Conservation (phyloP, 208 protist species). For the Trypanosomatidae sp. region DNA sequence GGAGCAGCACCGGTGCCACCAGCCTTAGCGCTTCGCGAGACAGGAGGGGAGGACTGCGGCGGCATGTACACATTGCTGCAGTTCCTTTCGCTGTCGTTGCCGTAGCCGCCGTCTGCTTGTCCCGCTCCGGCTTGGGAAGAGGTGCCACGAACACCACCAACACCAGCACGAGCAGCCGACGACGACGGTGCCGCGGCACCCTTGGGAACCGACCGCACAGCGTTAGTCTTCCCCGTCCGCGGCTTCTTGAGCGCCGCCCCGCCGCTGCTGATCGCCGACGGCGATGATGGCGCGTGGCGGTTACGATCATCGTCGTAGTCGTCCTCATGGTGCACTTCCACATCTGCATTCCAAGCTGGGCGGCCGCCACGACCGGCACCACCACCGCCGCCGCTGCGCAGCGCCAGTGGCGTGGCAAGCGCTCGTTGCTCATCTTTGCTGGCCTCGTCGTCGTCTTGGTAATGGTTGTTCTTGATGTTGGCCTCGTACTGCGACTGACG, state of each 20-base stretch:
- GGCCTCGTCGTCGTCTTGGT: constrained; percentile 12
- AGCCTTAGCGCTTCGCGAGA: not conserved
- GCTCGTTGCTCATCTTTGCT: not conserved
- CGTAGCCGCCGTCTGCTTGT: not conserved
- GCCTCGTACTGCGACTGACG: constrained; percentile 2
- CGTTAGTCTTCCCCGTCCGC: not conserved
- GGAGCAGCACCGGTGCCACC: not conserved
- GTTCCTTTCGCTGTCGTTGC: constrained; percentile 3
- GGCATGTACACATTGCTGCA: constrained; percentile 14
- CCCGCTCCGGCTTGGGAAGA: not conserved
- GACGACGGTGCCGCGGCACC: not conserved
- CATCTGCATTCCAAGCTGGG: constrained; percentile 68
- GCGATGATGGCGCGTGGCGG: not conserved
- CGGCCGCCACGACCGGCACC: constrained; percentile 14
- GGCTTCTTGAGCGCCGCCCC: constrained; percentile 31
- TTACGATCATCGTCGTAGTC: constrained; percentile 6
- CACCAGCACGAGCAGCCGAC: constrained; percentile 3
- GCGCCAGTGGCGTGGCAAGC: not conserved
- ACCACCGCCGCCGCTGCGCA: constrained; percentile 7
- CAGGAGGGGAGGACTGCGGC: not conserved
- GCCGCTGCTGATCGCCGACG: constrained; percentile 2
- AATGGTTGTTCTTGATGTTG: not conserved
- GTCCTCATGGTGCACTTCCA: constrained; percentile 31
- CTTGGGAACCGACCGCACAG: constrained; percentile 4
- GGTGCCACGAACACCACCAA: not conserved